A percentile compares a stretch with the other conserved stretches of the same genome.
These are phyloP conservation scores for Monilinia aucupariae DNA, from an alignment of 2,329 filamentous ascomycete genomes.

Conservation along the genomic window DNA sequence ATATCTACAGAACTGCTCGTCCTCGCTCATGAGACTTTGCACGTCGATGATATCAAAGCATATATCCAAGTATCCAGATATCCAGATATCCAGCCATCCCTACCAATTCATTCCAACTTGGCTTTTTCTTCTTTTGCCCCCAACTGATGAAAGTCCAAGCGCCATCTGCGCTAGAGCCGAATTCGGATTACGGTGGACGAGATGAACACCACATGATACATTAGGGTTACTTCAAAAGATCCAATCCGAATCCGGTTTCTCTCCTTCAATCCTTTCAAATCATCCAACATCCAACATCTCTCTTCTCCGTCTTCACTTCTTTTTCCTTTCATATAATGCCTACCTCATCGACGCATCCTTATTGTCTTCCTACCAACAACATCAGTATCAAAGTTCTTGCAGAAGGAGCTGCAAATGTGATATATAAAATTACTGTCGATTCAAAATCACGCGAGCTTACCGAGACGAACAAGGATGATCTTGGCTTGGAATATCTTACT, in stretches of 20 bases:
- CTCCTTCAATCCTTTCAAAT: neutral
- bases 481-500: constrained; percentile 17
- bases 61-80: too few relatives aligned
- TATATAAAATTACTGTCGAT: constrained; percentile 54
- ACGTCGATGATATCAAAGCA: too few relatives aligned
- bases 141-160: neutral
- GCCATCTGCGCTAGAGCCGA: neutral
- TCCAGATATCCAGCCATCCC: neutral
- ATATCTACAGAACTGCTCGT: neutral
- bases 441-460: constrained; percentile 24
- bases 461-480: constrained; percentile 17
- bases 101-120: neutral
- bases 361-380: neutral
- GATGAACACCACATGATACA: neutral
- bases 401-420: constrained; percentile 73
- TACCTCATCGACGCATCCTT: neutral
- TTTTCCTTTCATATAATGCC: neutral
- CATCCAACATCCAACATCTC: neutral
- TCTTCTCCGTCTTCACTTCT: neutral
- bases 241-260: neutral
- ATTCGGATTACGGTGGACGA: neutral
- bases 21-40: too few relatives aligned
- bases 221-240: neutral
- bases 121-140: neutral
- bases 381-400: constrained; percentile 35